Evolutionary conservation across 2,329 filamentous ascomycete genomes (phyloP), one percentile per base, ranked within the genome.

Genomic region (Onygena corvina): DNA sequence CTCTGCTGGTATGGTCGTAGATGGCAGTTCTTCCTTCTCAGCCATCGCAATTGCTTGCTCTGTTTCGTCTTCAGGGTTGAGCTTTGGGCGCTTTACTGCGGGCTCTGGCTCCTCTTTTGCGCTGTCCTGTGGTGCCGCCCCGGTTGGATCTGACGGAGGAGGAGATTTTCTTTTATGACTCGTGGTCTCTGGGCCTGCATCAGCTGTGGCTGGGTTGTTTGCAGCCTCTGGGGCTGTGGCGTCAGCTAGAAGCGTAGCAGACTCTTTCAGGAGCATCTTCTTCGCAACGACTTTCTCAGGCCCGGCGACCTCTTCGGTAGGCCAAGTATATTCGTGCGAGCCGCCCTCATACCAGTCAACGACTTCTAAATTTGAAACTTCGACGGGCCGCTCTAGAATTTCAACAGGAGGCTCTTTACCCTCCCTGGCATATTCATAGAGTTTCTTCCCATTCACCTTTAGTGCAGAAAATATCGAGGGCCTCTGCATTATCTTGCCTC

Each of bases 361-460:
- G 51, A 96, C 66, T 63, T 93, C 85, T 57, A 95, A 66, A 31
- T 88, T 77, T 42, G 76, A 67, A 0, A 94, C 86, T 47, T 86
- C 80, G 33, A 96, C 86, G 1, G 84, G 77, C 50, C 90, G 73
- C 48, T 84, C 79, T 62, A 88, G 75, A 52, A 98, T 92, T 64
- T 94, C 84, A 50, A 83, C 74, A 0, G 92, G 92, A 12, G 94
- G 82, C 30, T 86, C 79, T 61, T 84, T 87, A 12, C 92, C 92
- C 64, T 89, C 86, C 45, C 92, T 77, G 16, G 92, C 92, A 66
- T 96, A 96, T 68, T 98, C 89, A 64, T 98, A 98, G 45, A 95
- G 74, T 29, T 86, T 84, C 72, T 95, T 95, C 1, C 92, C 92
- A 57, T 95, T 79, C 66, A 95, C 86, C 65, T 90, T 89, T 53